phyloP scores from a whole-genome alignment of 2,329 filamentous ascomycete species.

The Talaromyces sp. region DNA sequence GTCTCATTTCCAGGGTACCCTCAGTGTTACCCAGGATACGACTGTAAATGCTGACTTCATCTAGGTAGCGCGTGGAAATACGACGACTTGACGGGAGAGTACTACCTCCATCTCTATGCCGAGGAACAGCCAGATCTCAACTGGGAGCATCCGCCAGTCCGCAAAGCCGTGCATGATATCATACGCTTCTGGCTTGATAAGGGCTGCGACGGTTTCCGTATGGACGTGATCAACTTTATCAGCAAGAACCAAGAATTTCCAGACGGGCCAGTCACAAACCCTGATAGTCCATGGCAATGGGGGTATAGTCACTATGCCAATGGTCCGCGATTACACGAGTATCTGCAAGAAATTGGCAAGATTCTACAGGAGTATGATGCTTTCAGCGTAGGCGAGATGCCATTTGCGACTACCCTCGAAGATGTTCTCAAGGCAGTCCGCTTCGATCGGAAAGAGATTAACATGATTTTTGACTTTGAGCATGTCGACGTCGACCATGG shows the following conservation, averaged over 20 bases:
- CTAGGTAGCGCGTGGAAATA: constrained; percentile 51
- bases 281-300: constrained; percentile 31
- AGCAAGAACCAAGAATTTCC: constrained; percentile 60
- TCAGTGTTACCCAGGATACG: not conserved
- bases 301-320: constrained; percentile 50
- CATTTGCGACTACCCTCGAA: constrained; percentile 46
- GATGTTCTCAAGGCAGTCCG: constrained; percentile 55
- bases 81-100: constrained; percentile 69
- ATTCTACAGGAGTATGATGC: constrained; percentile 56
- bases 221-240: constrained; percentile 72
- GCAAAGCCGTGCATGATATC: constrained; percentile 66
- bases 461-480: constrained; percentile 73
- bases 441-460: constrained; percentile 57
- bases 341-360: constrained; percentile 51
- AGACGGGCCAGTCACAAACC: constrained; percentile 36
- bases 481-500: constrained; percentile 60
- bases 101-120: constrained; percentile 73
- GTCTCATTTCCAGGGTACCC: constrained; percentile 37
- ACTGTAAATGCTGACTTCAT: not conserved
- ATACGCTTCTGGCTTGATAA: constrained; percentile 77
- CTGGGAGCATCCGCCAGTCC: constrained; percentile 69
- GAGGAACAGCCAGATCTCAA: constrained; percentile 80
- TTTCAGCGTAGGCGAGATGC: constrained; percentile 62
- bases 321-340: constrained; percentile 58
- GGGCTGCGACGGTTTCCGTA: constrained; percentile 70